Conservation (phyloP, 2,329 filamentous ascomycete species). For the Trematosphaeria pertusa region DNA sequence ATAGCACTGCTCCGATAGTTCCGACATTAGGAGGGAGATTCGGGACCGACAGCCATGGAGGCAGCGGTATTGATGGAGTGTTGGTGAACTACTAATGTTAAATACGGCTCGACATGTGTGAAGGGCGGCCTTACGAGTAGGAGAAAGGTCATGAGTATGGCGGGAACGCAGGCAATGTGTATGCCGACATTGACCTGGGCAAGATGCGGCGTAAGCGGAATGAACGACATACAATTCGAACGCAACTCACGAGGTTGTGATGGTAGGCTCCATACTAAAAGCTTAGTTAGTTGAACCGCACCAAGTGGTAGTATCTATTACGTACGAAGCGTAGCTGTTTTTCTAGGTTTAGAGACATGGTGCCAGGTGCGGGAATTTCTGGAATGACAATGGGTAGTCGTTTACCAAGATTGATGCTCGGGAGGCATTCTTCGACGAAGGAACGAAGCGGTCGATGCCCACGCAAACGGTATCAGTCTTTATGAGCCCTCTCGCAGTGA, state of each 20-base stretch:
- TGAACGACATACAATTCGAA: too few relatives aligned
- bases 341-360: conserved; percentile 74
- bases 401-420: conserved; percentile 18
- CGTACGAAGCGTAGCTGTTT: conserved; percentile 83
- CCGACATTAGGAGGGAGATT: conserved; percentile 67
- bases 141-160: conserved; percentile 75
- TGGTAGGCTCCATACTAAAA: conserved; percentile 83
- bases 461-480: background rate
- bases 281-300: conserved; percentile 14
- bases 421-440: conserved; percentile 33
- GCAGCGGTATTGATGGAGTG: conserved; percentile 60
- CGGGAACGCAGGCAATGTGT: conserved; percentile 79
- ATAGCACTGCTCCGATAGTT: conserved; percentile 65
- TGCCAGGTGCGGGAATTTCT: conserved; percentile 38
- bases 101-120: background rate
- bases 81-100: conserved; percentile 61
- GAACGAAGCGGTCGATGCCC: conserved; percentile 9
- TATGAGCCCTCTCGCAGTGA: conserved; percentile 17
- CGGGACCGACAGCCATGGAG: conserved; percentile 60
- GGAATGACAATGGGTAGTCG: conserved; percentile 32
- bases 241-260: conserved; percentile 67
- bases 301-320: conserved; percentile 21
- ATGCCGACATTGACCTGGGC: conserved; percentile 75
- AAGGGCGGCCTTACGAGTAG: conserved; percentile 65
- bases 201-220: conserved; percentile 31